Evolutionary conservation across 1,139 yeast genomes (phyloP).

Genomic region (Ashbya aceris): DNA sequence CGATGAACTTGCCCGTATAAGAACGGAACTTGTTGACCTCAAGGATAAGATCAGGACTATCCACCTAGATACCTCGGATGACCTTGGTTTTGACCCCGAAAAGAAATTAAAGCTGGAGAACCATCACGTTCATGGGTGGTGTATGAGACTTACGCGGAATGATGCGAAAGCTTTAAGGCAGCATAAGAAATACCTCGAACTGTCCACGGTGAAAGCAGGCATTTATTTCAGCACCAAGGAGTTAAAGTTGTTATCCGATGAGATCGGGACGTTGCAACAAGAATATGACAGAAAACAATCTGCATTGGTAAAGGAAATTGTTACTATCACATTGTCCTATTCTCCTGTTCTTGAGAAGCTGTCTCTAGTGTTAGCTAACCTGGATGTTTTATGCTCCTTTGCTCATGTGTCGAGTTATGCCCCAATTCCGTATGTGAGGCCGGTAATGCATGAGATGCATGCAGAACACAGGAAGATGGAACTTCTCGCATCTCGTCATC

Average conservation of each 20-base stretch:
- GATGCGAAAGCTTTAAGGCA: constrained; percentile 76
- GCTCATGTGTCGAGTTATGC: constrained; percentile 82
- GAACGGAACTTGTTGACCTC: constrained; percentile 46
- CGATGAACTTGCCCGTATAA: constrained; percentile 56
- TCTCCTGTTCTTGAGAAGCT: constrained; percentile 65
- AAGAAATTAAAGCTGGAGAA: constrained; percentile 83
- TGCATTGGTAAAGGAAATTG: constrained; percentile 71
- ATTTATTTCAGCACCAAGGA: constrained; percentile 74
- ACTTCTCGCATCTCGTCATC: constrained; percentile 75
- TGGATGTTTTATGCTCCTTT: constrained; percentile 79
- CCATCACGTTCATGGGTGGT: constrained; percentile 86
- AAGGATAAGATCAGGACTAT: constrained; percentile 47
- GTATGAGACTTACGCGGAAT: constrained; percentile 81
- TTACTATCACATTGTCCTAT: constrained; percentile 71
- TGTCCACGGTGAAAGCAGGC: constrained; percentile 91
- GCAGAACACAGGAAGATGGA: constrained; percentile 42
- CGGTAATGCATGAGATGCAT: constrained; percentile 50
- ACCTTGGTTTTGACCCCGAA: constrained; percentile 70
- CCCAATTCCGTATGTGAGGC: constrained; percentile 71
- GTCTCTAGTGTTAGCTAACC: constrained; percentile 53
- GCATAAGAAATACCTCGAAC: constrained; percentile 55
- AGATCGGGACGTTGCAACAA: constrained; percentile 48
- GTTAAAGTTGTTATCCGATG: constrained; percentile 50
- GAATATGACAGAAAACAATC: constrained; percentile 70
- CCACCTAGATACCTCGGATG: constrained; percentile 62